Conservation (phyloP, 1,284 basidiomycete species). For the Ceratobasidium theobromae region DNA sequence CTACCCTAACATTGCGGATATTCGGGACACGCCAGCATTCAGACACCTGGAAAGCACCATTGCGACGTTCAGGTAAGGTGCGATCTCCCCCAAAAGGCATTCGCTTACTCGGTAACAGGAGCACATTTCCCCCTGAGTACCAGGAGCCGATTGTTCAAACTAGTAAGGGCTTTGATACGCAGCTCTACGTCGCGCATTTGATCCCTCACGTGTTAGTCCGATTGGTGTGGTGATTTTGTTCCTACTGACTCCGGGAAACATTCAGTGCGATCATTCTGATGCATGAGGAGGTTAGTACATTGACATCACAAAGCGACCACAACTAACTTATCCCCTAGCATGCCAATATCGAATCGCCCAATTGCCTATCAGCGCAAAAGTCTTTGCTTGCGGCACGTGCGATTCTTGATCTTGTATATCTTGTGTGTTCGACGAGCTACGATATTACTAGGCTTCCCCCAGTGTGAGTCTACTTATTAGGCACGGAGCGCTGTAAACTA, state of each 20-base stretch:
- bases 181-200: conserved; percentile 31
- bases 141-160: conserved; percentile 24
- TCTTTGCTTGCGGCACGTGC: conserved; percentile 63
- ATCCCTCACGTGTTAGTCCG: conserved; percentile 31
- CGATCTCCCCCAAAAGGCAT: not conserved
- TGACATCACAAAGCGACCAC: not conserved
- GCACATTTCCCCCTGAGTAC: conserved; percentile 19
- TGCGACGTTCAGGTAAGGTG: conserved; percentile 8
- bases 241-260: not conserved
- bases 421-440: conserved; percentile 65
- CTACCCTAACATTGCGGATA: conserved; percentile 17
- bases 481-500: conserved; percentile 43
- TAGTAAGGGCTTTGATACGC: conserved; percentile 22
- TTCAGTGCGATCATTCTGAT: conserved; percentile 24
- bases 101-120: not conserved
- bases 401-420: conserved; percentile 67
- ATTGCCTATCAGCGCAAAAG: conserved; percentile 64
- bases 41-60: conserved; percentile 29
- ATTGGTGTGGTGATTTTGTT: not conserved
- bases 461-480: conserved; percentile 60
- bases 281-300: conserved; percentile 19
- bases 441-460: conserved; percentile 55
- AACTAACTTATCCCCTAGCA: conserved; percentile 17
- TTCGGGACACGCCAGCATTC: conserved; percentile 25
- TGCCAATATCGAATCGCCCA: conserved; percentile 25